phyloP scores from a whole-genome alignment of 2,329 filamentous ascomycete species.

The Epichloe amarillans region DNA sequence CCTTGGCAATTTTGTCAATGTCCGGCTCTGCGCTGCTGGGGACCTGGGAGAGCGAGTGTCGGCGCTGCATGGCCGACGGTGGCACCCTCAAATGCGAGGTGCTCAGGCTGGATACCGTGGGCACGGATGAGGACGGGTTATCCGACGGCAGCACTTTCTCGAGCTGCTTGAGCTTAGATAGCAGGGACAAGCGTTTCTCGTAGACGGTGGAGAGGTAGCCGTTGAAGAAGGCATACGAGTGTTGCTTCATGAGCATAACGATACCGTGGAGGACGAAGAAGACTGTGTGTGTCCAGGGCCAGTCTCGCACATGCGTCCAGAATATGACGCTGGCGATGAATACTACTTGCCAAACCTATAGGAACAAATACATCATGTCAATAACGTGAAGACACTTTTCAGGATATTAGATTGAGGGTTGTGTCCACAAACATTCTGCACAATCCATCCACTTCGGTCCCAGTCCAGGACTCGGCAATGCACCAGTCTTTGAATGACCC shows the following conservation, averaged over 20 bases:
- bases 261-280: slow-evolving; percentile 64
- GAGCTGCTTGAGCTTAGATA: slow-evolving; percentile 40
- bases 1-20: slow-evolving; percentile 45
- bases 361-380: background rate
- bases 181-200: slow-evolving; percentile 32
- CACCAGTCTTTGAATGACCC: slow-evolving; percentile 50
- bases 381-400: too few species aligned
- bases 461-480: slow-evolving; percentile 48
- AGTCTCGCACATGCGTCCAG: slow-evolving; percentile 56
- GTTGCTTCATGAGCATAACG: slow-evolving; percentile 74
- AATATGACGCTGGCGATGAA: slow-evolving; percentile 51
- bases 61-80: slow-evolving; percentile 30
- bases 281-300: slow-evolving; percentile 74
- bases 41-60: slow-evolving; percentile 24
- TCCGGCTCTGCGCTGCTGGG: slow-evolving; percentile 30
- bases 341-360: slow-evolving; percentile 50
- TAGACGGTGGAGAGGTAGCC: slow-evolving; percentile 54
- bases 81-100: slow-evolving; percentile 30
- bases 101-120: slow-evolving; percentile 27
- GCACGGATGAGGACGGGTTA: slow-evolving; percentile 28
- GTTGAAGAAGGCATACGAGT: slow-evolving; percentile 69
- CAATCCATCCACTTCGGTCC: slow-evolving; percentile 56
- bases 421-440: slow-evolving; percentile 45
- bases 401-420: too few species aligned
- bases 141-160: slow-evolving; percentile 36